Conservation (phyloP, 1,139 yeast genomes). For the Taphrina communis region DNA sequence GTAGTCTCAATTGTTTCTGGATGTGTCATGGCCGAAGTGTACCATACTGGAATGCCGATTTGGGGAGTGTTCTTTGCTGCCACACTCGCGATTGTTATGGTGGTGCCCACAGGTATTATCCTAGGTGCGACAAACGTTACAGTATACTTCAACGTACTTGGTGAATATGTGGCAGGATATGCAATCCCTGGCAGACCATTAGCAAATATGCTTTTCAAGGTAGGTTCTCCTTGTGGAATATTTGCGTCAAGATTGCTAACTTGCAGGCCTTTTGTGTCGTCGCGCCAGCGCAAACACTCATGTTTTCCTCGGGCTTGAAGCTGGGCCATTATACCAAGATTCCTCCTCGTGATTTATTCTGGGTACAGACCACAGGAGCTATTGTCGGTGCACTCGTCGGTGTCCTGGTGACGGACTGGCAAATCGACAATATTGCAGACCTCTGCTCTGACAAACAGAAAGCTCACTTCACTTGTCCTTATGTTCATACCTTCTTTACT, state of each 20-base stretch:
- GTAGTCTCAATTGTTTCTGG: constrained; percentile 59
- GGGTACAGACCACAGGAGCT: constrained; percentile 58
- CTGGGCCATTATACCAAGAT: constrained; percentile 67
- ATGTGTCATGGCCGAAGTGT: constrained; percentile 57
- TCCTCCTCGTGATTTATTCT: constrained; percentile 66
- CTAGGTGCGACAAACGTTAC: constrained; percentile 49
- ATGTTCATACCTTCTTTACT: constrained; percentile 42
- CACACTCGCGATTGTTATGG: constrained; percentile 50
- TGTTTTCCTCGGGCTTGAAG: constrained; percentile 64
- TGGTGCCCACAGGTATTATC: constrained; percentile 44
- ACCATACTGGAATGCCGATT: constrained; percentile 53
- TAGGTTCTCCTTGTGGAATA: neutral
- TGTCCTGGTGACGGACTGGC: constrained; percentile 63
- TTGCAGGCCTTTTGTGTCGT: constrained; percentile 61
- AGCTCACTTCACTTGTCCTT: constrained; percentile 46
- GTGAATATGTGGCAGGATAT: constrained; percentile 68
- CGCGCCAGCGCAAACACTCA: constrained; percentile 64
- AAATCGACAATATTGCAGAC: constrained; percentile 54
- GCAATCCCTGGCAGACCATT: constrained; percentile 67
- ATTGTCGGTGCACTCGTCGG: constrained; percentile 52
- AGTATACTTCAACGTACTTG: constrained; percentile 65
- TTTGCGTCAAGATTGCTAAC: neutral
- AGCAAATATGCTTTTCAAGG: constrained; percentile 65
- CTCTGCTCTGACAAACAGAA: constrained; percentile 53
- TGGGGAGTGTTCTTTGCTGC: constrained; percentile 56